Evolutionary conservation across 2,329 filamentous ascomycete genomes (phyloP).

Genomic region (Penicillium hordei): DNA sequence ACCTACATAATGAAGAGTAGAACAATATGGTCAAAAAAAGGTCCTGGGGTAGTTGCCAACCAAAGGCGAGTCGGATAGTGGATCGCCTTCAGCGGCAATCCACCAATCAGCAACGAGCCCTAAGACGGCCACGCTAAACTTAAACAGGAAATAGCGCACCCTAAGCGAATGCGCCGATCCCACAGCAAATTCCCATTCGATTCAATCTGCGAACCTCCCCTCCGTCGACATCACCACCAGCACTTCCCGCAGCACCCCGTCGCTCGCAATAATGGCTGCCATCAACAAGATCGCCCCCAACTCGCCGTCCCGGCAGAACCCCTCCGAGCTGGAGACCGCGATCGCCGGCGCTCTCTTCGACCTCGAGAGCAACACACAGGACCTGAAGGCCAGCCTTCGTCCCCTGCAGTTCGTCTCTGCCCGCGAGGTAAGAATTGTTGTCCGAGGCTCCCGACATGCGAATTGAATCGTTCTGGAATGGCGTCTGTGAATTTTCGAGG

Average conservation of each 20-base stretch:
- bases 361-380: constrained; percentile 98
- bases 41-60: constrained; percentile 1
- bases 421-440: constrained; percentile 79
- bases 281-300: constrained; percentile 98
- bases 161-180: constrained; percentile 38
- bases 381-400: constrained; percentile 93
- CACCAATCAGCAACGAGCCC: constrained; percentile 10
- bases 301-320: constrained; percentile 93
- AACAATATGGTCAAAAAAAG: not conserved
- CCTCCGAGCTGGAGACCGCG: constrained; percentile 94
- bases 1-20: not conserved
- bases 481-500: constrained; percentile 19
- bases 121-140: constrained; percentile 23
- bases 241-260: constrained; percentile 38
- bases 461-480: constrained; percentile 15
- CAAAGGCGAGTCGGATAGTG: constrained; percentile 5
- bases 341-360: constrained; percentile 98
- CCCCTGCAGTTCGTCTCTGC: constrained; percentile 99
- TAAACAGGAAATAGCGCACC: constrained; percentile 20
- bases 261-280: constrained; percentile 65
- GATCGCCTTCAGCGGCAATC: not conserved
- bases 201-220: constrained; percentile 33
- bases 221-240: constrained; percentile 38
- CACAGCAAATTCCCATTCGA: constrained; percentile 36
- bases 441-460: constrained; percentile 9